A percentile compares a stretch with the other conserved stretches of the same genome.
phyloP scores from a whole-genome alignment of 495 filamentous ascomycete species.

The Daldinia bambusicola region DNA sequence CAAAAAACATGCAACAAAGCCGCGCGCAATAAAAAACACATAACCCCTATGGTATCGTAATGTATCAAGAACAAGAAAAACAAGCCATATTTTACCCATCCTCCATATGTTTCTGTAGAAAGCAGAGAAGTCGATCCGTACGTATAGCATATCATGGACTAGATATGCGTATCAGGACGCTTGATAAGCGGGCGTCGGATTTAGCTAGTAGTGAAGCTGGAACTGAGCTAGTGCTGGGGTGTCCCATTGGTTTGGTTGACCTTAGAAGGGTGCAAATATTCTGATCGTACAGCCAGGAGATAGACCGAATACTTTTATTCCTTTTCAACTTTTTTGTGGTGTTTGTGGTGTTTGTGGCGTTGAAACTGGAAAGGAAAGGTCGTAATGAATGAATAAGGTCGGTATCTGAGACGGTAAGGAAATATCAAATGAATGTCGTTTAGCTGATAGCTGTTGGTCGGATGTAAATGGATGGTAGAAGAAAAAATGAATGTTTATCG shows the following conservation, averaged over 20 bases:
- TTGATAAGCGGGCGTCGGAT: slow-evolving; percentile 5
- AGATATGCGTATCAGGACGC: not conserved
- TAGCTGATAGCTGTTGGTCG: slow-evolving; percentile 3
- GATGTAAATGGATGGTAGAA: slow-evolving; percentile 23
- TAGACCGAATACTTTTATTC: slow-evolving; percentile 18
- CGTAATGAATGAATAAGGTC: slow-evolving; percentile 50
- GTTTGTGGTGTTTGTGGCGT: slow-evolving; percentile 22
- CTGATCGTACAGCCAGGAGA: slow-evolving; percentile 31
- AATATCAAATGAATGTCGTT: slow-evolving; percentile 45
- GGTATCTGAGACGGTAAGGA: slow-evolving; percentile 39
- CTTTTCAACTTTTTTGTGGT: slow-evolving; percentile 42
- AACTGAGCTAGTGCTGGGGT: not conserved
- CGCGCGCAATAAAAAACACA: slow-evolving; percentile 33
- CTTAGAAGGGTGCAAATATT: slow-evolving; percentile 3
- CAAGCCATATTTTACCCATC: slow-evolving; percentile 23
- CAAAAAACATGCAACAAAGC: slow-evolving; percentile 40
- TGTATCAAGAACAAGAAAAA: slow-evolving; percentile 42
- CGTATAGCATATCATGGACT: slow-evolving; percentile 1
- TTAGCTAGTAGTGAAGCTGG: slow-evolving; percentile 14
- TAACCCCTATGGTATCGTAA: slow-evolving; percentile 42
- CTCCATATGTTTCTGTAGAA: slow-evolving; percentile 20
- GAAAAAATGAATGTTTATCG: slow-evolving; percentile 29
- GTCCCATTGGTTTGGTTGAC: slow-evolving; percentile 22
- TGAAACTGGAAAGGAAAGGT: slow-evolving; percentile 40
- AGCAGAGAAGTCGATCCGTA: slow-evolving; percentile 5